Conservation (phyloP, 345 rosid genomes). For the Eucalyptus coolabah region DNA sequence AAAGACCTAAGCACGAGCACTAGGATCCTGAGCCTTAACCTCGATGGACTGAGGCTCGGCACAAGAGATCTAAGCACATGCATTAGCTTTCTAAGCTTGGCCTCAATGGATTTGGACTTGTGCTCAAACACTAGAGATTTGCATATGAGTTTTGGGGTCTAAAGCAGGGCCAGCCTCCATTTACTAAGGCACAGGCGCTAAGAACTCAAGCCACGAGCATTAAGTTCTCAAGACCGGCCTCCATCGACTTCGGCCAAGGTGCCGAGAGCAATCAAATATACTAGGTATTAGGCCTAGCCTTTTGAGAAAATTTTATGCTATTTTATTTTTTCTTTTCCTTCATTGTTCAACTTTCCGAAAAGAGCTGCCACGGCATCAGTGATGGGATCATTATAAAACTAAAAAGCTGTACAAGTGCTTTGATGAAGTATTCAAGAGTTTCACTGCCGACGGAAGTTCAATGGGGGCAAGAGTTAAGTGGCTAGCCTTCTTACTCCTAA, state of each 20-base stretch:
- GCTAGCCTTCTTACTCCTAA: background rate
- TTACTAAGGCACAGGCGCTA: background rate
- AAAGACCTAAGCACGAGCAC: too few species aligned
- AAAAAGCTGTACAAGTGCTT: background rate
- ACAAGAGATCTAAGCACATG: too few species aligned
- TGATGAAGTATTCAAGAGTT: background rate
- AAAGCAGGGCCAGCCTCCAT: fast-evolving
- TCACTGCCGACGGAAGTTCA: background rate
- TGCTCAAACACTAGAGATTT: too few species aligned
- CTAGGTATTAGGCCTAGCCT: background rate
- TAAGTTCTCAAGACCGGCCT: background rate
- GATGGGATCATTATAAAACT: background rate
- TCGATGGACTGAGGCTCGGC: too few species aligned
- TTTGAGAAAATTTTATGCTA: background rate
- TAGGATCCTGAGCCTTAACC: too few species aligned
- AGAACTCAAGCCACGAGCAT: background rate
- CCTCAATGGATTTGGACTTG: fast-evolving
- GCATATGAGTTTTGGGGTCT: too few species aligned
- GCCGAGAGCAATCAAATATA: background rate
- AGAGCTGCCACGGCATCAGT: background rate
- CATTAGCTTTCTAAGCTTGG: too few species aligned
- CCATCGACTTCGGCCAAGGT: fast-evolving
- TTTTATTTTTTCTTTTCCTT: background rate
- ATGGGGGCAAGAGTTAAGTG: background rate
- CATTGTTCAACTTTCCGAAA: background rate